These are phyloP conservation scores for Collariella sp. DNA, from an alignment of 495 filamentous ascomycete genomes.

Conservation along the genomic window DNA sequence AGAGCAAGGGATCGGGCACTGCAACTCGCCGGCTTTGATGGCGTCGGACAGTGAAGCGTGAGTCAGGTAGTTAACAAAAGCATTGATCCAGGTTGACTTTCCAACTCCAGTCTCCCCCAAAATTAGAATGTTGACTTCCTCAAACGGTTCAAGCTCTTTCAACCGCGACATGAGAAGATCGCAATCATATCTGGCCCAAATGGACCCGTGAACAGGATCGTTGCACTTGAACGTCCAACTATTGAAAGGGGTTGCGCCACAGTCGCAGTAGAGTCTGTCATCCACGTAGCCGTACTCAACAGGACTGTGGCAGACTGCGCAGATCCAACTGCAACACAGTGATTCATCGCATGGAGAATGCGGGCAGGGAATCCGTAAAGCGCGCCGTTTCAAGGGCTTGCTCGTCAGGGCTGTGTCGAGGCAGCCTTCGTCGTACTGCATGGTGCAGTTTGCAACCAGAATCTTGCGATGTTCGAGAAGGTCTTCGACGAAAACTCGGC, in stretches of 20 bases:
- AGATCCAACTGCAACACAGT: conserved; percentile 24
- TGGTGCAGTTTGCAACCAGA: conserved; percentile 18
- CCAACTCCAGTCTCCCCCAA: conserved; percentile 40
- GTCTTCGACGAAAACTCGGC: conserved; percentile 12
- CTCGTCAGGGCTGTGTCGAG: conserved; percentile 12
- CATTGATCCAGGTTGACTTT: conserved; percentile 42
- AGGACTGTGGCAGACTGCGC: conserved; percentile 18
- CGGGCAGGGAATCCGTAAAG: conserved; percentile 28
- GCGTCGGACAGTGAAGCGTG: conserved; percentile 31
- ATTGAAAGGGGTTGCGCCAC: conserved; percentile 21
- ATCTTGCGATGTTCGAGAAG: conserved; percentile 17
- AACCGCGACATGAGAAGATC: not conserved
- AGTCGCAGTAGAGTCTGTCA: conserved; percentile 31
- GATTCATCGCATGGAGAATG: conserved; percentile 14
- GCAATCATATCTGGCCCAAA: not conserved
- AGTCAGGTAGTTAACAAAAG: conserved; percentile 37
- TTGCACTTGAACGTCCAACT: conserved; percentile 29
- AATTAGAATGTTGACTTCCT: conserved; percentile 37
- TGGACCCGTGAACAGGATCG: conserved; percentile 12
- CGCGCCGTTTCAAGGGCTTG: conserved; percentile 15
- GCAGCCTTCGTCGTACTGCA: conserved; percentile 1
- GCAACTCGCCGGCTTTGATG: conserved; percentile 12
- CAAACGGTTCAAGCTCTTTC: conserved; percentile 13
- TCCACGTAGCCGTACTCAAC: conserved; percentile 31
- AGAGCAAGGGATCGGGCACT: conserved; percentile 33